phyloP scores from a whole-genome alignment of 78 protist genomes.

The Dictyostelium citrinum region DNA sequence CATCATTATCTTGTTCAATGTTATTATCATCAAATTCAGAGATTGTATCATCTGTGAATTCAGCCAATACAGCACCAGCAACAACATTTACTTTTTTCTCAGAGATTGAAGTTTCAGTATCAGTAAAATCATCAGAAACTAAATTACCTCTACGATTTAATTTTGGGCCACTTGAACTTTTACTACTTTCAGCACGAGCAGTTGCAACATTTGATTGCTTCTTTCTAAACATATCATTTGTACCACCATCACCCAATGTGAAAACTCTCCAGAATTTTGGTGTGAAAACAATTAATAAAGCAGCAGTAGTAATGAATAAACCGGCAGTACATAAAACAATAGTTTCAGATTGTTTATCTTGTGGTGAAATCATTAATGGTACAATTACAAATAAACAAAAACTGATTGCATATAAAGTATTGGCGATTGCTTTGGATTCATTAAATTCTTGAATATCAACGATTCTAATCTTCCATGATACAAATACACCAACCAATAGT shows the following conservation, averaged over 20 bases:
- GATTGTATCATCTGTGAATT: constrained; percentile 16
- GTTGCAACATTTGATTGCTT: constrained; percentile 1
- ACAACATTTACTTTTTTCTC: background rate
- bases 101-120: background rate
- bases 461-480: constrained; percentile 72
- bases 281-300: constrained; percentile 4
- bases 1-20: background rate
- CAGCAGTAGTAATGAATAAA: background rate
- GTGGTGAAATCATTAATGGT: constrained; percentile 36
- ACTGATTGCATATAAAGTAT: background rate
- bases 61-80: constrained; percentile 10
- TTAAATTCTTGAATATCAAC: constrained; percentile 65
- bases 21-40: background rate
- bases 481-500: constrained; percentile 29
- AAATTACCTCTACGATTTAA: background rate
- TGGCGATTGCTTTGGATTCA: constrained; percentile 24
- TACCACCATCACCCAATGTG: background rate
- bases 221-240: constrained; percentile 3
- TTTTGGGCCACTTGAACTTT: background rate
- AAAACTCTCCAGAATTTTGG: constrained; percentile 40
- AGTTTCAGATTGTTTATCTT: constrained; percentile 7
- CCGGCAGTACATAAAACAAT: constrained; percentile 24
- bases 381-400: constrained; percentile 17
- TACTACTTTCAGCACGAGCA: constrained; percentile 11
- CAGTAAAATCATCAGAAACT: background rate